phyloP scores from a whole-genome alignment of 2,329 filamentous ascomycete genomes.

The Penicillium sp. region DNA sequence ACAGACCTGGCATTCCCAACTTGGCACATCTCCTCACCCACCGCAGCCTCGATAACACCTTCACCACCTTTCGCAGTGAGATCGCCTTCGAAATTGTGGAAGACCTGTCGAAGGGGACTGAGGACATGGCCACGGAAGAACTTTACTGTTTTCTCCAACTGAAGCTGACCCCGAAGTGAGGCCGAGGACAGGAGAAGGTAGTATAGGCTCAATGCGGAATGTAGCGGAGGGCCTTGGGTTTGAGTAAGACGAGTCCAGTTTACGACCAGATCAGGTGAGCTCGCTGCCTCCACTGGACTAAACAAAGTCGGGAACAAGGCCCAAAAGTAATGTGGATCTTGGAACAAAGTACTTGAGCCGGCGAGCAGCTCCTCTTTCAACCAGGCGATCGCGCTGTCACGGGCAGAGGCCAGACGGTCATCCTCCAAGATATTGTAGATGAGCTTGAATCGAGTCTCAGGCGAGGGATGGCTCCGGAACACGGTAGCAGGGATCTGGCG shows the following conservation, averaged over 20 bases:
- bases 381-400: slow-evolving; percentile 62
- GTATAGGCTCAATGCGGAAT: slow-evolving; percentile 61
- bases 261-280: slow-evolving; percentile 38
- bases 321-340: slow-evolving; percentile 39
- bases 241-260: slow-evolving; percentile 55
- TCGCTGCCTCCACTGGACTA: slow-evolving; percentile 48
- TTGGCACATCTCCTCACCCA: slow-evolving; percentile 38
- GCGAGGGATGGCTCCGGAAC: slow-evolving; percentile 57
- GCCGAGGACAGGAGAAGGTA: slow-evolving; percentile 57
- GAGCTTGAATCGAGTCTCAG: slow-evolving; percentile 54
- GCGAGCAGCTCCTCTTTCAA: slow-evolving; percentile 60
- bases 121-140: slow-evolving; percentile 38
- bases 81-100: slow-evolving; percentile 36
- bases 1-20: slow-evolving; percentile 39
- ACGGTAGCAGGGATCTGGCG: slow-evolving; percentile 38
- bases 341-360: slow-evolving; percentile 32
- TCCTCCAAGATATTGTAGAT: slow-evolving; percentile 59
- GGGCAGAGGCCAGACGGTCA: slow-evolving; percentile 56
- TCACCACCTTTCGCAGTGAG: slow-evolving; percentile 38
- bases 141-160: slow-evolving; percentile 42
- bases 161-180: slow-evolving; percentile 49
- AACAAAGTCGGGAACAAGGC: slow-evolving; percentile 55
- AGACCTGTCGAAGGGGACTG: slow-evolving; percentile 34
- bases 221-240: slow-evolving; percentile 50
- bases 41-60: slow-evolving; percentile 35